Evolutionary conservation across 1,284 basidiomycete genomes (phyloP).

Genomic region (Apiotrichum gamsii): DNA sequence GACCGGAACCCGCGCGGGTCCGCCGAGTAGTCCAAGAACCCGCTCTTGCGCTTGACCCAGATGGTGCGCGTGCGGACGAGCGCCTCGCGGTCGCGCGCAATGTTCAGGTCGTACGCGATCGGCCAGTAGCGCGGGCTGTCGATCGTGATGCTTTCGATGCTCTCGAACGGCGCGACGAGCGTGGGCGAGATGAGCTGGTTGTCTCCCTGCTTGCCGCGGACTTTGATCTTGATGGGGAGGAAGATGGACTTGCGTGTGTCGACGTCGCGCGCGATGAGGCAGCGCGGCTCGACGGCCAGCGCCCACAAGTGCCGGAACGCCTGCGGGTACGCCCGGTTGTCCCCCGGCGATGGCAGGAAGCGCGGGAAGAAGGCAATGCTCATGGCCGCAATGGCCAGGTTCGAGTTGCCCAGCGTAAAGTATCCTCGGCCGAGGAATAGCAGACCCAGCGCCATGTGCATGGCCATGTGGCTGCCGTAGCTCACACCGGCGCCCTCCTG

Average conservation of each 20-base stretch:
- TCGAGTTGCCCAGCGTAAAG: slow-evolving; percentile 84
- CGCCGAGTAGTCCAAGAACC: slow-evolving; percentile 84
- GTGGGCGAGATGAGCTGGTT: slow-evolving; percentile 78
- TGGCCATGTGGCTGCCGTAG: slow-evolving; percentile 86
- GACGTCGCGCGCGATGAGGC: slow-evolving; percentile 82
- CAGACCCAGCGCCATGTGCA: slow-evolving; percentile 83
- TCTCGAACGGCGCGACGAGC: slow-evolving; percentile 78
- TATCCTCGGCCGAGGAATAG: slow-evolving; percentile 91
- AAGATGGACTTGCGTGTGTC: slow-evolving; percentile 84
- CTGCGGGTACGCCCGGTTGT: slow-evolving; percentile 88
- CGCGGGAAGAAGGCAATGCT: slow-evolving; percentile 86
- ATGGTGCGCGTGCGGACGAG: slow-evolving; percentile 72
- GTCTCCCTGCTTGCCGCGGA: slow-evolving; percentile 24
- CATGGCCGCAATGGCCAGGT: slow-evolving; percentile 84
- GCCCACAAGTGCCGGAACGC: slow-evolving; percentile 94
- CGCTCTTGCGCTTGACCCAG: slow-evolving; percentile 84
- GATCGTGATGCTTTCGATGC: slow-evolving; percentile 68
- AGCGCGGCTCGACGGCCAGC: slow-evolving; percentile 86
- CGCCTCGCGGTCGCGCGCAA: slow-evolving; percentile 60
- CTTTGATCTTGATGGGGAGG: slow-evolving; percentile 78
- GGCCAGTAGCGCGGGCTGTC: slow-evolving; percentile 95
- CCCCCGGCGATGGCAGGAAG: slow-evolving; percentile 67
- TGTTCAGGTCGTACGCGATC: slow-evolving; percentile 68
- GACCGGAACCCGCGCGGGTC: slow-evolving; percentile 89
- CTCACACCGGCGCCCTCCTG: slow-evolving; percentile 69